phyloP scores from a whole-genome alignment of 495 filamentous ascomycete species.

The Lophium mytilinum region DNA sequence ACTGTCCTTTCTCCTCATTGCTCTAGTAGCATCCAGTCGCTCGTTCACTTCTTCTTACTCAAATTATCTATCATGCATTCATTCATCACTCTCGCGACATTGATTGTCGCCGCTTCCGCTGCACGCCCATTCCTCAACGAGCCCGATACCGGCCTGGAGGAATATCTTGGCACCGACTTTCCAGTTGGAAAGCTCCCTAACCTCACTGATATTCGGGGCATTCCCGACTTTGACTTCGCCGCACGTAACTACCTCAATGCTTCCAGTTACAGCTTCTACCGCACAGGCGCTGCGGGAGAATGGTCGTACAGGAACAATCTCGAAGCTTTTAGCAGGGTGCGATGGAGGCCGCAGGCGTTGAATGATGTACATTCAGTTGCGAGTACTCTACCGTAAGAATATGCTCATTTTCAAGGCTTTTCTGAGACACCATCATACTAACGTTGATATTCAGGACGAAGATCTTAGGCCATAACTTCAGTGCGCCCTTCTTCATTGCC shows the following conservation, averaged over 20 bases:
- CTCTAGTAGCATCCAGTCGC: too few relatives aligned
- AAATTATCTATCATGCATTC: too few relatives aligned
- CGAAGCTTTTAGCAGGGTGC: slow-evolving; percentile 9
- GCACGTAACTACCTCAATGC: slow-evolving; percentile 28
- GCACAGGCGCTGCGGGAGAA: slow-evolving; percentile 37
- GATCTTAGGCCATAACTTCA: slow-evolving; percentile 37
- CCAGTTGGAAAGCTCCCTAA: slow-evolving; percentile 23
- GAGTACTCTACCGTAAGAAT: slow-evolving; percentile 26
- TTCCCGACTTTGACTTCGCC: slow-evolving; percentile 35
- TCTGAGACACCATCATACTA: slow-evolving; percentile 33
- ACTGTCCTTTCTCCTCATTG: too few relatives aligned
- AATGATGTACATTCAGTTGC: too few relatives aligned
- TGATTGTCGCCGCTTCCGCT: too few relatives aligned
- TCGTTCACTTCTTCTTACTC: too few relatives aligned
- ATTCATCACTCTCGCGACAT: too few relatives aligned
- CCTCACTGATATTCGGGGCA: slow-evolving; percentile 27
- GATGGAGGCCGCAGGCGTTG: too few relatives aligned
- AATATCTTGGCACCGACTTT: too few relatives aligned
- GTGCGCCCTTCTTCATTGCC: slow-evolving; percentile 39
- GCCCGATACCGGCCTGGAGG: too few relatives aligned
- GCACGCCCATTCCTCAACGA: too few relatives aligned
- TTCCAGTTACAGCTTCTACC: slow-evolving; percentile 36
- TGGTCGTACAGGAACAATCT: slow-evolving; percentile 38
- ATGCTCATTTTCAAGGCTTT: slow-evolving; percentile 27
- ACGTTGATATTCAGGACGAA: slow-evolving; percentile 29